Percentiles rank a stretch among this genome's conserved stretches.
Conservation (phyloP, 2,329 filamentous ascomycete species). For the Trematosphaeria pertusa region DNA sequence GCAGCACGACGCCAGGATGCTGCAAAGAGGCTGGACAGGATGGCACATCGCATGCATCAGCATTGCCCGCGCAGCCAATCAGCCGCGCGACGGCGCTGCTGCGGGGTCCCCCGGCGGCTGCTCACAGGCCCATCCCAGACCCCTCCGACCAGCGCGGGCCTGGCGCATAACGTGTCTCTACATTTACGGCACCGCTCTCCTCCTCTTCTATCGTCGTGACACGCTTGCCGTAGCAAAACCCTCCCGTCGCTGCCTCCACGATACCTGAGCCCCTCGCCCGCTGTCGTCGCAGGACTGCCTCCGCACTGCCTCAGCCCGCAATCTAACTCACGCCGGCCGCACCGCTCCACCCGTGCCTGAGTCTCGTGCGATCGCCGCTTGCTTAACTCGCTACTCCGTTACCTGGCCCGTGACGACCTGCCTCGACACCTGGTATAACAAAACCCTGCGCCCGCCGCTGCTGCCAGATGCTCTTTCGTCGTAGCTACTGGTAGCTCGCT, state of each 20-base stretch:
- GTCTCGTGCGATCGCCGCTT: slow-evolving; percentile 19
- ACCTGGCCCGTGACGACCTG: too few species aligned
- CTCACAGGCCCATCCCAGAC: slow-evolving; percentile 6
- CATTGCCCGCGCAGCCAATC: slow-evolving; percentile 12
- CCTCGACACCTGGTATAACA: slow-evolving; percentile 43
- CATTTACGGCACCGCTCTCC: slow-evolving; percentile 40
- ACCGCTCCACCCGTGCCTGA: slow-evolving; percentile 29
- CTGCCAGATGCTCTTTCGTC: slow-evolving; percentile 37
- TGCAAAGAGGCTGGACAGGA: slow-evolving; percentile 25
- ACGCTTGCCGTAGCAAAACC: slow-evolving; percentile 44
- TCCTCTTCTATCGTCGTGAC: slow-evolving; percentile 38
- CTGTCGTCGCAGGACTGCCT: slow-evolving; percentile 30
- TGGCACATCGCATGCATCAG: slow-evolving; percentile 32
- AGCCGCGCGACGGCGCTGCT: neutral
- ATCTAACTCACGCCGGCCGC: slow-evolving; percentile 16
- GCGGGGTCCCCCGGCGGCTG: slow-evolving; percentile 19
- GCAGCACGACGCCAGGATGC: slow-evolving; percentile 6
- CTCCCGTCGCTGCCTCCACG: slow-evolving; percentile 36
- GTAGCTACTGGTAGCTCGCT: slow-evolving; percentile 49
- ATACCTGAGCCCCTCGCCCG: slow-evolving; percentile 38
- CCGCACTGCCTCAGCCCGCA: slow-evolving; percentile 30
- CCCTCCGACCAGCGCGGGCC: slow-evolving; percentile 2
- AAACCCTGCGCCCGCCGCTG: slow-evolving; percentile 35
- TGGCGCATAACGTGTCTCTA: slow-evolving; percentile 44
- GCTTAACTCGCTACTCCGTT: slow-evolving; percentile 11